Conservation (phyloP, 176 grass and related monocot genomes). For the Olyra latifolia region DNA sequence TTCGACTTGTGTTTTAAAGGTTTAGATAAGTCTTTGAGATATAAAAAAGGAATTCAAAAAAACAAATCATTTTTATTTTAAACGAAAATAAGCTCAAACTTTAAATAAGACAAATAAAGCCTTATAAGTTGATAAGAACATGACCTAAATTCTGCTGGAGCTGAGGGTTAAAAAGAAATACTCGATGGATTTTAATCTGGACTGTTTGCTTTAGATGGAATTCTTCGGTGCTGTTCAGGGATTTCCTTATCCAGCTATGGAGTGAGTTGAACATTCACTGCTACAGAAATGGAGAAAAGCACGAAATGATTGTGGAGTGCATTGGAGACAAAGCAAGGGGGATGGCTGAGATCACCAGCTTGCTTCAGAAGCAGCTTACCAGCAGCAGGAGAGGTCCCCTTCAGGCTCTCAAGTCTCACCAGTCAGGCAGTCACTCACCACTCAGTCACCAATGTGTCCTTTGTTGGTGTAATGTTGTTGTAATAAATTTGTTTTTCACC, state of each 20-base stretch:
- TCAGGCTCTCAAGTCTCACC: conserved; percentile 38
- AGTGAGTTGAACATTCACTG: background rate
- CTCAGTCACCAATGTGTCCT: background rate
- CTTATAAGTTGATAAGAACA: too few species aligned
- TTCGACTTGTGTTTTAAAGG: too few species aligned
- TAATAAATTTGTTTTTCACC: conserved; percentile 27
- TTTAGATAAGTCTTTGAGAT: too few species aligned
- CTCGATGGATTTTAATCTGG: background rate
- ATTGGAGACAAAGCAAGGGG: conserved; percentile 74
- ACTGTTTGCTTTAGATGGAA: background rate
- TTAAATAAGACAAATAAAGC: too few species aligned
- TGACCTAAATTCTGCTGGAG: background rate
- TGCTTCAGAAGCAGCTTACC: conserved; percentile 58
- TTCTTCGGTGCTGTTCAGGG: background rate
- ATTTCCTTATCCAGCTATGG: background rate
- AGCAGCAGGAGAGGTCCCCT: conserved; percentile 41
- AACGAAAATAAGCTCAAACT: too few species aligned
- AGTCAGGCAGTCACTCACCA: conserved; percentile 16
- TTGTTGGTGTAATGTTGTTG: conserved; percentile 18
- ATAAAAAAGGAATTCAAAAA: too few species aligned
- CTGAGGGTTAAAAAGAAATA: background rate
- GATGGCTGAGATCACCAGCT: conserved; percentile 42
- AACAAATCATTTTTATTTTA: too few species aligned
- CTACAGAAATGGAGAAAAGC: conserved; percentile 28
- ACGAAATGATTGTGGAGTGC: conserved; percentile 92